Conservation (phyloP, 257 asterid genomes). For the Przewalskia tangutica region DNA sequence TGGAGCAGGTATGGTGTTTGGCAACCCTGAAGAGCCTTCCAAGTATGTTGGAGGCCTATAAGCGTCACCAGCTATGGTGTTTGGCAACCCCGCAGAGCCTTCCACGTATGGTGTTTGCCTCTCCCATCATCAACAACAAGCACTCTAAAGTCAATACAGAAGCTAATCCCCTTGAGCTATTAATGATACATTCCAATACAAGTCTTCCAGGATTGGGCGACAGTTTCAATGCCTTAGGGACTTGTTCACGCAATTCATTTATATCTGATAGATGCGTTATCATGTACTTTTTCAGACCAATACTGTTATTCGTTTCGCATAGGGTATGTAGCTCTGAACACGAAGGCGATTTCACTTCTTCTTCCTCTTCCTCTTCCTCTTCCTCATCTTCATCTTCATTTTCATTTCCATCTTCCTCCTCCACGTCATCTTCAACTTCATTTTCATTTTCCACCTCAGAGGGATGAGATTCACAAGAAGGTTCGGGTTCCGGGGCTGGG, state of each 20-base stretch:
- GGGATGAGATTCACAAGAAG: background rate
- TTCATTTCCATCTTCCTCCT: background rate
- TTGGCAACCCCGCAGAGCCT: background rate
- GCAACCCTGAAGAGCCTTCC: background rate
- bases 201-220: conserved; percentile 47
- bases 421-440: background rate
- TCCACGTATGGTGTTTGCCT: background rate
- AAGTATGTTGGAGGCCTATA: background rate
- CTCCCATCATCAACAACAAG: conserved; percentile 41
- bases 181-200: conserved; percentile 41
- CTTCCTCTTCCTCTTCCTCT: background rate
- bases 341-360: background rate
- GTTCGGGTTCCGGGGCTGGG: background rate
- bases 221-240: conserved; percentile 50
- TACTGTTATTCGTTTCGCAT: conserved; percentile 46
- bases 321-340: conserved; percentile 23
- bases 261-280: conserved; percentile 22
- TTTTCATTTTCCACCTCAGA: background rate
- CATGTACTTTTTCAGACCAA: conserved; percentile 42
- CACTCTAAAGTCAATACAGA: conserved; percentile 65
- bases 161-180: conserved; percentile 53
- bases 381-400: no score
- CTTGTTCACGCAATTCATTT: conserved; percentile 45
- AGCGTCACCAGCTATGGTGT: background rate
- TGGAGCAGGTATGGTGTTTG: background rate